phyloP scores from a whole-genome alignment of 2,329 filamentous ascomycete genomes.

The Stagonosporopsis tanaceti region DNA sequence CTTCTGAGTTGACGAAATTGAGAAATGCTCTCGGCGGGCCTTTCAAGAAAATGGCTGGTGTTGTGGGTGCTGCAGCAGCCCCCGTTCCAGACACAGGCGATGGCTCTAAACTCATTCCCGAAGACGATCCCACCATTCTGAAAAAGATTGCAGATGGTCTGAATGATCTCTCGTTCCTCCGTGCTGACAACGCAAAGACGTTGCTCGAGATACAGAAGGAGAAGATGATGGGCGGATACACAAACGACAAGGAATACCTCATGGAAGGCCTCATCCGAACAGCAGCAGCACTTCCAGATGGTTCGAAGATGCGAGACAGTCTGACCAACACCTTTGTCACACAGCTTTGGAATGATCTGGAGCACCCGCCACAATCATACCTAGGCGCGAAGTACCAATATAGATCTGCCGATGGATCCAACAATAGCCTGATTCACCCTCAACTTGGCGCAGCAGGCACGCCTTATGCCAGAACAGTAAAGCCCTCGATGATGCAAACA shows the following conservation, averaged over 20 bases:
- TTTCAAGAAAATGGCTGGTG: constrained; percentile 38
- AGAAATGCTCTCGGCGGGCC: constrained; percentile 39
- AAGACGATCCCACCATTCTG: constrained; percentile 41
- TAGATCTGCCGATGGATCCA: constrained; percentile 59
- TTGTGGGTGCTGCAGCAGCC: constrained; percentile 41
- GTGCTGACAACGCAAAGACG: constrained; percentile 47
- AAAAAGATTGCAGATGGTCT: constrained; percentile 46
- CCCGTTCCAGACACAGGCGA: constrained; percentile 54
- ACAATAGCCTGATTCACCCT: constrained; percentile 68
- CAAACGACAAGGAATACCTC: constrained; percentile 69
- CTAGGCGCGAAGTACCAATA: constrained; percentile 57
- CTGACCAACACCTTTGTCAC: constrained; percentile 56
- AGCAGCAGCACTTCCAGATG: constrained; percentile 54
- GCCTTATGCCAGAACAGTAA: constrained; percentile 74
- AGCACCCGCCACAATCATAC: constrained; percentile 57
- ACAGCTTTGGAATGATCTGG: constrained; percentile 57
- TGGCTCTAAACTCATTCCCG: constrained; percentile 50
- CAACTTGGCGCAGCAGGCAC: constrained; percentile 70
- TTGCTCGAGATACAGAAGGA: constrained; percentile 48
- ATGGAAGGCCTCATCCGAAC: constrained; percentile 66
- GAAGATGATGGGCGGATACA: constrained; percentile 58
- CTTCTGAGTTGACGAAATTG: constrained; percentile 45
- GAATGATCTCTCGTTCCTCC: constrained; percentile 44
- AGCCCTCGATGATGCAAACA: constrained; percentile 63
- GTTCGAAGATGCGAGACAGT: constrained; percentile 47